A percentile compares a stretch with the other conserved stretches of the same genome.
Conservation (phyloP, 2,329 filamentous ascomycete genomes). For the Coniochaeta sp. region DNA sequence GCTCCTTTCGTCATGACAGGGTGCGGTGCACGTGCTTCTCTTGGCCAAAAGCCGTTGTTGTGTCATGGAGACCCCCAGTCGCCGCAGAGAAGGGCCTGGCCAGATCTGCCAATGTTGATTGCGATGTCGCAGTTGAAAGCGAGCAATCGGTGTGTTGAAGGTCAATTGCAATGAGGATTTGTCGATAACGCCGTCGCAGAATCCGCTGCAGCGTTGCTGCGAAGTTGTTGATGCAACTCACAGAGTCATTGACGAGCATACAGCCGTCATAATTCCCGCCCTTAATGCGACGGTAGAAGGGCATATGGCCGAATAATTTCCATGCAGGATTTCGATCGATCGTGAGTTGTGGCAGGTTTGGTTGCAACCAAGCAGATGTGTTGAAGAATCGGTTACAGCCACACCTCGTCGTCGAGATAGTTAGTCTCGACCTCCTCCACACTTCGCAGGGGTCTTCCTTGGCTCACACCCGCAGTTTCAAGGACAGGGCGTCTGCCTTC, state of each 20-base stretch:
- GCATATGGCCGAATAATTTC: background rate
- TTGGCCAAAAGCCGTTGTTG: background rate
- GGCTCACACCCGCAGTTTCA: background rate
- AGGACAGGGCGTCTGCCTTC: background rate
- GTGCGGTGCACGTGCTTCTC: background rate
- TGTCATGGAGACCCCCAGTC: conserved; percentile 16
- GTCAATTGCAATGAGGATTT: too few species aligned
- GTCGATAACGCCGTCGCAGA: background rate
- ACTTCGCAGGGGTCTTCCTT: background rate
- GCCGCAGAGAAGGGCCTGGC: conserved; percentile 6
- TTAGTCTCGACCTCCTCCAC: background rate
- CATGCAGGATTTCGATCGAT: background rate
- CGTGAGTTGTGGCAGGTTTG: background rate
- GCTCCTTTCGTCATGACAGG: background rate
- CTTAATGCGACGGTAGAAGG: background rate
- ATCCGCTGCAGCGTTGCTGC: background rate
- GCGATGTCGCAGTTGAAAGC: conserved; percentile 3
- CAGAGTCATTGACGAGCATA: too few species aligned
- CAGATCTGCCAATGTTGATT: conserved; percentile 5
- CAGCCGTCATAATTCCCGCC: background rate
- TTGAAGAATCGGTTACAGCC: background rate
- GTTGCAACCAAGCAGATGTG: background rate
- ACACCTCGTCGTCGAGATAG: background rate
- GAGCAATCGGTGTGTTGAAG: too few species aligned
- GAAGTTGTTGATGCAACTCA: background rate